Percentiles rank a stretch among this genome's conserved stretches.
Evolutionary conservation across 345 rosid genomes (phyloP).

Genomic region (thale cress (Arabidopsis thaliana)): DNA sequence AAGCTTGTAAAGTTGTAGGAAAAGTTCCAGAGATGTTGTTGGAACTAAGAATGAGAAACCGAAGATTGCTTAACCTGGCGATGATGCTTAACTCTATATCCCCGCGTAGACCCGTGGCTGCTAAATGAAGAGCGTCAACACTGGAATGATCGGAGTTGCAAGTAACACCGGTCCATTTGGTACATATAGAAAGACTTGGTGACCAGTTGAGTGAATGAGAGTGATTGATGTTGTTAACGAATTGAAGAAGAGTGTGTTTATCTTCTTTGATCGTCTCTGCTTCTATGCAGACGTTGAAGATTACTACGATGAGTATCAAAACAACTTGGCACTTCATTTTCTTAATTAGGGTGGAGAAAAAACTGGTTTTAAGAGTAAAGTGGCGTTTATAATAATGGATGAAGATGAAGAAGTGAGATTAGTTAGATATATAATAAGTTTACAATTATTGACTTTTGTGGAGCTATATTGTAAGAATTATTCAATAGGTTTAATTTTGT

Average conservation of each 20-base stretch:
- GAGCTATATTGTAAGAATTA: constrained; percentile 1
- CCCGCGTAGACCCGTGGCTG: constrained; percentile 63
- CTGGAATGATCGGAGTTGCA: constrained; percentile 63
- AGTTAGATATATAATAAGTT: constrained; percentile 28
- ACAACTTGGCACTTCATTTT: constrained; percentile 44
- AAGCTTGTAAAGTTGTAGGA: constrained; percentile 64
- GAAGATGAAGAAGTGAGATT: constrained; percentile 37
- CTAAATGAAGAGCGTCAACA: constrained; percentile 66
- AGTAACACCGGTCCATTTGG: constrained; percentile 77
- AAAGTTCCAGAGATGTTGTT: constrained; percentile 72
- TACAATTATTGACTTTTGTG: constrained; percentile 36
- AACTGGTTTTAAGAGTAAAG: constrained; percentile 39
- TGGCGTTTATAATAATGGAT: constrained; percentile 26
- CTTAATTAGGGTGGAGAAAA: neutral
- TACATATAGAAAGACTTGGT: constrained; percentile 58
- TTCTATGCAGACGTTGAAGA: constrained; percentile 50
- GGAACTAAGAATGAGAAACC: constrained; percentile 68
- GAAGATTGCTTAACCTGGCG: constrained; percentile 67
- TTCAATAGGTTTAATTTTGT: neutral
- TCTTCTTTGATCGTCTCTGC: constrained; percentile 57
- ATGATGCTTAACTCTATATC: constrained; percentile 57
- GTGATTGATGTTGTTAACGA: constrained; percentile 58
- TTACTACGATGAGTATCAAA: constrained; percentile 46
- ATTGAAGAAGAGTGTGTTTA: constrained; percentile 74
- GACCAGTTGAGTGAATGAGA: constrained; percentile 74